Base-by-base conservation (phyloP, 1,284 basidiomycete genomes). In the Trichosporon sp. region DNA sequence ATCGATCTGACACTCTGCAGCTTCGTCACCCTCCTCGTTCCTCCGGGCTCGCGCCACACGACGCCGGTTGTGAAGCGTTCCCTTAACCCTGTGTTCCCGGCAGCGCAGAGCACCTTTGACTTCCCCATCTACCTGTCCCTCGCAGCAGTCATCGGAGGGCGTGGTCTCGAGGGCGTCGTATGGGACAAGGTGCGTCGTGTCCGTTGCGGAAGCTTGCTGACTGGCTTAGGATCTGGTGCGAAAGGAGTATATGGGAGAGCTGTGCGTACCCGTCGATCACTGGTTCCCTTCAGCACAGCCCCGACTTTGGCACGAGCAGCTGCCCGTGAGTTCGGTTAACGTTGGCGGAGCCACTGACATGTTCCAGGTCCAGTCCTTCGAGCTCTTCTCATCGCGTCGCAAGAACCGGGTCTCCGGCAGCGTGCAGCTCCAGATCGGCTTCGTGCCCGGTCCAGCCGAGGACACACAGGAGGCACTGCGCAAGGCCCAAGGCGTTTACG, bases 191-290 rank as follows among this genome's bases (percentile, higher is more conserved):
- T 96, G 79, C 76, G 83, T 38, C n/a, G 38, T 10, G 66, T 10
- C 64, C 16, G 19, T 14, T 21, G 6, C 40, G 14, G 40, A 11
- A 3, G 11, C 59, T 63, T 31, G 68, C 76, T 78, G 65, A 73
- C 69, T 3, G 10, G 16, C 5, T 12, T 70, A 83, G 81, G 83
- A 85, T 66, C 85, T 91, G 76, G 83, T 94, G 75, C 89, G 88
- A 79, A 95, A 96, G 85, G 95, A 97, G 71, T 98, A 98, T 83
- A 88, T 98, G 65, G 96, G 96, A 37, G 96, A 98, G 83, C 88
- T 90, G 10, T 88, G 90, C 0, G 80, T 98, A 6, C 88, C 89
- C 0, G 80, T 96, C 32, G 89, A 91, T 37, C 89, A 92, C 63
- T 98, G 94, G 94, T 94, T 94, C 79, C 81, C 81, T 21, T 85